Conservation (phyloP, 495 filamentous ascomycete species). For the Lasiosphaeria ovina region DNA sequence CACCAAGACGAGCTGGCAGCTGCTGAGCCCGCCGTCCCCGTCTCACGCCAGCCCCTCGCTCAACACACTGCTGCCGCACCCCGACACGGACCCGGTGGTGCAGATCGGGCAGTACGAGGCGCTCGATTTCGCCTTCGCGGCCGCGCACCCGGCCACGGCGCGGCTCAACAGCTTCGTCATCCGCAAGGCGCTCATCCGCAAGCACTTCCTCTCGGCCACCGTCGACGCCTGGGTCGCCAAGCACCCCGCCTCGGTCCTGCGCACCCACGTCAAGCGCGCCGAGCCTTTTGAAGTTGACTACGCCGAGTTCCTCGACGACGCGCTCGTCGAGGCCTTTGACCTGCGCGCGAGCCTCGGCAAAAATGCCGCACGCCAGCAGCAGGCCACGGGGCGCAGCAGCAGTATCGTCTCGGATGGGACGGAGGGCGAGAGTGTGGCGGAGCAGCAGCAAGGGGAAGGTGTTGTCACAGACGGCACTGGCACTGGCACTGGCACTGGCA, state of each 20-base stretch:
- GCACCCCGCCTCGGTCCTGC: constrained; percentile 66
- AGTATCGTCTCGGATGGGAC: background rate
- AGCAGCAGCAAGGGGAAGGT: constrained; percentile 18
- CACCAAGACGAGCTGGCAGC: constrained; percentile 11
- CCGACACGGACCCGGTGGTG: constrained; percentile 54
- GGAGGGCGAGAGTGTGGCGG: constrained; percentile 23
- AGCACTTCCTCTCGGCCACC: constrained; percentile 85
- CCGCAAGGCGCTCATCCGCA: constrained; percentile 95
- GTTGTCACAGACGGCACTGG: constrained; percentile 6
- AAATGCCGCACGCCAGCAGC: constrained; percentile 45
- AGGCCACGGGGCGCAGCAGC: constrained; percentile 16
- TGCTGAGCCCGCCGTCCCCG: constrained; percentile 28
- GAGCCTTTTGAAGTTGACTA: constrained; percentile 93
- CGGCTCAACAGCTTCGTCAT: constrained; percentile 84
- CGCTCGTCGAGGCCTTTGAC: constrained; percentile 84
- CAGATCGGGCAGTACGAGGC: constrained; percentile 85
- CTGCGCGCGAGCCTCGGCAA: constrained; percentile 69
- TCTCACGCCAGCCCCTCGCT: constrained; percentile 31
- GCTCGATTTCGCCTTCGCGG: constrained; percentile 73
- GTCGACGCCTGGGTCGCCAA: constrained; percentile 79
- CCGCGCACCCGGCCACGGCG: constrained; percentile 56
- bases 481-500: background rate
- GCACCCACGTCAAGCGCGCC: constrained; percentile 64
- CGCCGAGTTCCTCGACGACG: constrained; percentile 93
- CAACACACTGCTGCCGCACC: constrained; percentile 29